Evolutionary conservation across 1,284 basidiomycete genomes (phyloP).

Genomic region (Boletus calvinii): DNA sequence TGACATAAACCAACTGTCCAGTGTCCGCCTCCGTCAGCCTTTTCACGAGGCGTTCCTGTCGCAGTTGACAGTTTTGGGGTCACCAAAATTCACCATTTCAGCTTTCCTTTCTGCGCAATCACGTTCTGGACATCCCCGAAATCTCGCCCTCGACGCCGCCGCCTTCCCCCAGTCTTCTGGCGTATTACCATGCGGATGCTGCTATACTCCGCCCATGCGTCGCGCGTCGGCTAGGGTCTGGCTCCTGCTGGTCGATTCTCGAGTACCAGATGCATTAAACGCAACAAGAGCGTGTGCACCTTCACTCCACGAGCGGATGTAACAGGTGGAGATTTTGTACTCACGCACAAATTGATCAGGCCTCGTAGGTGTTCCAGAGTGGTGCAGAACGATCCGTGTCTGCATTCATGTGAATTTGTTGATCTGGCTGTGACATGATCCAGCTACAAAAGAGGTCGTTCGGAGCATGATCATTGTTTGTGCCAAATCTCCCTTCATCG

Average conservation of each 20-base stretch:
- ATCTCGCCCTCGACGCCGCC: constrained; percentile 4
- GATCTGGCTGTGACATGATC: constrained; percentile 20
- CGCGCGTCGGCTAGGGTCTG: constrained; percentile 23
- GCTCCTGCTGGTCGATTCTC: constrained; percentile 10
- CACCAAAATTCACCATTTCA: constrained; percentile 3
- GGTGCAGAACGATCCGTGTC: constrained; percentile 8
- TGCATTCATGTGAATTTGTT: constrained; percentile 23
- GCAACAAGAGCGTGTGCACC: constrained; percentile 21
- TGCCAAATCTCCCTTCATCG: constrained; percentile 7
- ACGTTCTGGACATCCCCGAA: constrained; percentile 9
- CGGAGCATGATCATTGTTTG: constrained; percentile 14
- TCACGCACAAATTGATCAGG: constrained; percentile 7
- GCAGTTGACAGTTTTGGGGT: constrained; percentile 36
- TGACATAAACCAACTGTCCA: constrained; percentile 33
- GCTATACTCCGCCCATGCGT: constrained; percentile 3
- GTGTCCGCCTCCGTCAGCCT: constrained; percentile 10
- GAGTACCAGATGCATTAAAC: constrained; percentile 8
- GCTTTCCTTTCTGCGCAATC: neutral
- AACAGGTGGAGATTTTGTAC: constrained; percentile 15
- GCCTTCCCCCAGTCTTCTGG: constrained; percentile 1
- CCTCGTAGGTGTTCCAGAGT: constrained; percentile 3
- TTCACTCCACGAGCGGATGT: constrained; percentile 15
- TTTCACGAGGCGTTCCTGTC: constrained; percentile 25
- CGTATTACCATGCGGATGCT: constrained; percentile 15
- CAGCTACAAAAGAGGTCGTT: constrained; percentile 2